Conservation (phyloP, 202 grass and related monocot species). For the Bolboschoenoplectus hybrid region DNA sequence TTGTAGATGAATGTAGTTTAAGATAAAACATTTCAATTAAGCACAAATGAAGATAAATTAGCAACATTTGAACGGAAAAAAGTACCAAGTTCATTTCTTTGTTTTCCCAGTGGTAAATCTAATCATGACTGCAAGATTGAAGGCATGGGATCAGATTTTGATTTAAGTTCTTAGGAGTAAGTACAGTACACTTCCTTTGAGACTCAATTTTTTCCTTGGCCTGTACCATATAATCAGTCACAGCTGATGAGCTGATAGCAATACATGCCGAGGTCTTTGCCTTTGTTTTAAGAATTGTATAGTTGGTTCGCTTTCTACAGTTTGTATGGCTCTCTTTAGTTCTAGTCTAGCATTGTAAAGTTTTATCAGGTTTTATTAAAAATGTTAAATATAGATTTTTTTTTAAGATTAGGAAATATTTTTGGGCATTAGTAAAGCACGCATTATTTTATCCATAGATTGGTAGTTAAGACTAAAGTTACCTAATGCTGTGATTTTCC, state of each 20-base stretch:
- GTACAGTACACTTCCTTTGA: not conserved
- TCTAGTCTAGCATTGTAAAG: not conserved
- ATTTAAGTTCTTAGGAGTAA: not conserved
- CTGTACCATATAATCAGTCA: not conserved
- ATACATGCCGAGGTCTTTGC: not conserved
- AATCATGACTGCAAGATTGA: not conserved
- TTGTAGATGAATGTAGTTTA: not conserved
- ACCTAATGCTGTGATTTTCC: not conserved
- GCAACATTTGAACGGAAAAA: not conserved
- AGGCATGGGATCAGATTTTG: not conserved
- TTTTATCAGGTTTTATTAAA: not conserved
- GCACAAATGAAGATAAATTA: not conserved
- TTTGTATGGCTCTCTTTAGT: not conserved
- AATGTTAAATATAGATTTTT: not conserved
- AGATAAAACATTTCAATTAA: not conserved
- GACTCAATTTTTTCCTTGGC: not conserved
- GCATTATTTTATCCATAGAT: not conserved
- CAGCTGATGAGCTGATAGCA: not conserved
- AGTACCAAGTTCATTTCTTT: not conserved
- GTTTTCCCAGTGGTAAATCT: not conserved
- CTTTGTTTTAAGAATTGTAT: constrained; percentile 4
- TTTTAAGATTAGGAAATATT: not conserved
- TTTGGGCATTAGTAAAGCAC: not conserved
- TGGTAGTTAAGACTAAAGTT: not conserved
- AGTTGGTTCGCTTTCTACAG: not conserved